Base-by-base conservation (phyloP, 768 basidiomycete genomes). In the Porphyrellus cyaneotinctus region DNA sequence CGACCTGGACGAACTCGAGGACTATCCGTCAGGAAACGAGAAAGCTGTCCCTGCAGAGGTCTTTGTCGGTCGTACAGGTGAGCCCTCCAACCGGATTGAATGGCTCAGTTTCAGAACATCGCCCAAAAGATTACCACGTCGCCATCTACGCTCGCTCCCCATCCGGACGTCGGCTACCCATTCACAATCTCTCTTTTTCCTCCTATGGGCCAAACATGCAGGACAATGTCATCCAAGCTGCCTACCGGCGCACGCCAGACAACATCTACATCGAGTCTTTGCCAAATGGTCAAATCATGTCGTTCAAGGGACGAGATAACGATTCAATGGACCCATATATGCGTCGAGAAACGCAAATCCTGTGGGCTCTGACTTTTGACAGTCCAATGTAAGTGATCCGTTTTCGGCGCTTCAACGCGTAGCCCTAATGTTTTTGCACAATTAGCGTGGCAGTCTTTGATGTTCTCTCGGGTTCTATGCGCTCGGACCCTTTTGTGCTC, bases 151-250 rank as follows among this genome's bases (percentile, higher is more conserved):
- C 84, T 14, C 80, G 80, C 20, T 63, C 72, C 2, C 54, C 69
- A 5, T 67, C 70, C 4, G 65, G 68, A 22, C 67, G 68, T 9
- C 68, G 64, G 17, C 64, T 78, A 7, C 80, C 78, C 20, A 74
- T 82, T 13, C 95, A 97, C 61, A 89, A 89, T 48, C 79, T 98
- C 15, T 84, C 85, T 0, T 97, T 94, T 70, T 95, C 95, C 0
- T 82, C 86, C 0, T 97, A 97, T 68, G 91, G 93, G 0, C 93
- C 95, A 6, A 95, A 95, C 67, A 92, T 88, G 64, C 84, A 87
- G 68, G 91, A 95, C 65, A 82, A 79, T 57, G 72, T 79, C 9
- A 62, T 85, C 13, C 94, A 95, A 64, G 72, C 81, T 6, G 67
- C 80, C 11, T 97, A 95, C 73, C 78, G 77, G 8, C 83, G 78